Conservation (phyloP, 2,329 filamentous ascomycete genomes). For the Aspergillus tamarii region DNA sequence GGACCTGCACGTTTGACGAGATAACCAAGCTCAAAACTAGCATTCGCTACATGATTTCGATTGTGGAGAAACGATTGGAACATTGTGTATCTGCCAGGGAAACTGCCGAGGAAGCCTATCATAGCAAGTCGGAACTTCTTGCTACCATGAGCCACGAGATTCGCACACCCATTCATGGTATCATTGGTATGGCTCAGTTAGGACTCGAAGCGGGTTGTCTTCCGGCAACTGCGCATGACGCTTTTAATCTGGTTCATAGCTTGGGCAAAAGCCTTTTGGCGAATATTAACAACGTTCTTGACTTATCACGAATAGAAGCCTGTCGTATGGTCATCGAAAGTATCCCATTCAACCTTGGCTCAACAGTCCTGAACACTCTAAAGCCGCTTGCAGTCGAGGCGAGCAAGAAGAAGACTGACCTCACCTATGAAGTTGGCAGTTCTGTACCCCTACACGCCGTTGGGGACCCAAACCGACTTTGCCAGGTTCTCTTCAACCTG, state of each 20-base stretch:
- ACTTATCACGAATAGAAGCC: constrained; percentile 77
- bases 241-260: constrained; percentile 56
- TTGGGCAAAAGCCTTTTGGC: constrained; percentile 90
- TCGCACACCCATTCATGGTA: constrained; percentile 78
- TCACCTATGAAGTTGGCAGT: constrained; percentile 61
- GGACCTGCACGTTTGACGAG: neutral
- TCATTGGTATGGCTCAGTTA: constrained; percentile 93
- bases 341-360: constrained; percentile 87
- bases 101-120: constrained; percentile 90
- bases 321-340: constrained; percentile 96
- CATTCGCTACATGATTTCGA: neutral
- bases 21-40: neutral
- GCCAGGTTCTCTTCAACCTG: constrained; percentile 92
- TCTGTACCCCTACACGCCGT: constrained; percentile 90
- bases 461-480: constrained; percentile 88
- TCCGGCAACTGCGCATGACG: constrained; percentile 89
- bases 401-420: neutral
- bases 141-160: constrained; percentile 59
- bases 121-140: constrained; percentile 94
- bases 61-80: neutral
- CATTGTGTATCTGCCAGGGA: constrained; percentile 49
- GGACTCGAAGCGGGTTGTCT: constrained; percentile 90
- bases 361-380: constrained; percentile 93
- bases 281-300: constrained; percentile 79
- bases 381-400: constrained; percentile 56